Evolutionary conservation across 2,329 filamentous ascomycete species (phyloP), one percentile per base, ranked within the genome.

Genomic region (Neonectria faginata): DNA sequence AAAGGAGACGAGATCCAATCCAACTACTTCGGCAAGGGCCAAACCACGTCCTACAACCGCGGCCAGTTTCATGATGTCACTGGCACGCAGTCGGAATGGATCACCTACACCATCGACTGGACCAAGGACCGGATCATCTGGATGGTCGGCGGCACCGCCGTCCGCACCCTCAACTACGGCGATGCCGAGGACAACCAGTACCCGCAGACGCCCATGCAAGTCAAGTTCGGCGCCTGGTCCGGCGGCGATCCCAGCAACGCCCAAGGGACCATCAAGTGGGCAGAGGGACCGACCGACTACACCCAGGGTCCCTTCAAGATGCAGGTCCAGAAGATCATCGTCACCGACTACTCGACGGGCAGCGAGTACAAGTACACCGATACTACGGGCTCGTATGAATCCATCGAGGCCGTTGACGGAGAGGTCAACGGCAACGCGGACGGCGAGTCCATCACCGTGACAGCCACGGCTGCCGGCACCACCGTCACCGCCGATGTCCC

Each of bases 21-120:
- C 72, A 99, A 99, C 81, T 99, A 97, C 82, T 99, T 99, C 73
- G 93, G 94, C 78, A 97, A 98, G 80, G 96, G 95, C 57, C 86
- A 92, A 71, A 94, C 93, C 0, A 90, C 87, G 31, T 87, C 87
- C n/a, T 97, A 95, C 83, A 93, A 97, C 81, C 91, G 96, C 60
- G 94, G 93, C 67, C 90, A 92, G 63, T 94, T 93, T 78, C 92
- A 97, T 78, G 81, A 88, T 5, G 78, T 81, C 83, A 83, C 67
- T 81, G 86, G 86, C 73, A 96, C 91, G 67, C 94, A 97, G 77
- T 84, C 84, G 54, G 79, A 85, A 39, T 97, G 91, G 79, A 90
- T 95, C 79, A 97, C 89, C 10, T 99, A 98, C 81, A 90, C 91
- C 3, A 84, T 98, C 73, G 94, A 97, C 78, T 99, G 96, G 96